phyloP scores from a whole-genome alignment of 192 early-diverging fungal genomes.

The Spinellus fusiger region DNA sequence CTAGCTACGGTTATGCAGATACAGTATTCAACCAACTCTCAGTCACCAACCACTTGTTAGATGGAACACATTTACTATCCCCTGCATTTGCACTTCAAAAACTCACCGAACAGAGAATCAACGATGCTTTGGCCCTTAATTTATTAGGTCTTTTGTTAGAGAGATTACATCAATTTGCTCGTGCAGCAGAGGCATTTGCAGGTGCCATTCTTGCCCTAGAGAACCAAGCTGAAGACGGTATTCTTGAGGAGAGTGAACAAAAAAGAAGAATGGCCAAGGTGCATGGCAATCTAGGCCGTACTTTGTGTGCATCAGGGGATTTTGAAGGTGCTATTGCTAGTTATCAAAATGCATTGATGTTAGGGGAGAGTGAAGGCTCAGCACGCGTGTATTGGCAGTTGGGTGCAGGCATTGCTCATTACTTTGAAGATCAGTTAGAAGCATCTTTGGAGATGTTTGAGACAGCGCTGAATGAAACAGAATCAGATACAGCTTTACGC shows the following conservation, averaged over 20 bases:
- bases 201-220: conserved; percentile 40
- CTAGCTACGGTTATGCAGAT: conserved; percentile 52
- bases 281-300: conserved; percentile 63
- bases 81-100: conserved; percentile 63
- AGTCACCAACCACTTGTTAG: not conserved
- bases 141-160: conserved; percentile 75
- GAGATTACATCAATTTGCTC: conserved; percentile 57
- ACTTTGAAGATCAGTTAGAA: conserved; percentile 60
- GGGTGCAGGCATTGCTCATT: conserved; percentile 70
- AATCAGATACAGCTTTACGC: conserved; percentile 41
- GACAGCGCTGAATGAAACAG: conserved; percentile 51
- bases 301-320: conserved; percentile 53
- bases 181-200: conserved; percentile 61
- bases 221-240: conserved; percentile 15
- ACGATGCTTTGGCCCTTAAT: conserved; percentile 55
- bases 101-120: conserved; percentile 49
- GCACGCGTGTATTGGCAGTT: conserved; percentile 40
- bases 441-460: conserved; percentile 72
- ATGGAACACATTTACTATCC: conserved; percentile 32
- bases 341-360: conserved; percentile 39
- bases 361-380: conserved; percentile 6
- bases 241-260: not conserved
- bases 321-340: conserved; percentile 53
- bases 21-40: conserved; percentile 13
- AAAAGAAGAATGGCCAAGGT: conserved; percentile 36